These are phyloP conservation scores for Torulaspora globosa DNA, from an alignment of 1,139 yeast genomes.

Conservation along the genomic window DNA sequence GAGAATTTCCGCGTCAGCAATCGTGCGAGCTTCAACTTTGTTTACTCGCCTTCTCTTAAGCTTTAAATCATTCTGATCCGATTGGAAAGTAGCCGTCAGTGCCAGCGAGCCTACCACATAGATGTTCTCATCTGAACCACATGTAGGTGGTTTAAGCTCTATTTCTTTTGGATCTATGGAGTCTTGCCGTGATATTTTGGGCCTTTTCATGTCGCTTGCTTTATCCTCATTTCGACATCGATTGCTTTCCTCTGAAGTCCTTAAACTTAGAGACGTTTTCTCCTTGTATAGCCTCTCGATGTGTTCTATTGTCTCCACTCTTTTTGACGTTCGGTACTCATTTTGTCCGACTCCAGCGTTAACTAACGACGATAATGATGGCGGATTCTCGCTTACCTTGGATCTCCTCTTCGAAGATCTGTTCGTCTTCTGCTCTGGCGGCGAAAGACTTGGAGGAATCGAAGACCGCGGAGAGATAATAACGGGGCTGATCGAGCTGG, in stretches of 20 bases:
- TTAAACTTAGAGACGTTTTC: constrained; percentile 5
- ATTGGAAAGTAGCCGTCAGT: constrained; percentile 10
- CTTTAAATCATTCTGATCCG: constrained; percentile 8
- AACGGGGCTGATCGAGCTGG: constrained; percentile 4
- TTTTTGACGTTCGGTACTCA: constrained; percentile 5
- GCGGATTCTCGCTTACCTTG: constrained; percentile 11
- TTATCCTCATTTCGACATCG: constrained; percentile 5
- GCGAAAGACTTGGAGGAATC: constrained; percentile 3
- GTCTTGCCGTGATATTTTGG: constrained; percentile 10
- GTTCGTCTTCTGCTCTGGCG: constrained; percentile 13
- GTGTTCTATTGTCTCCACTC: constrained; percentile 24
- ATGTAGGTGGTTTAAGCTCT: constrained; percentile 18
- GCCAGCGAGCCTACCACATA: constrained; percentile 16
- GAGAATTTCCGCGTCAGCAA: background rate
- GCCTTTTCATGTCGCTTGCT: constrained; percentile 3
- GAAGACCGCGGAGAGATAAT: constrained; percentile 5
- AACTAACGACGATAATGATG: background rate
- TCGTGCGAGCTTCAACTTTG: background rate
- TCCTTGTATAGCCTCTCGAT: constrained; percentile 18
- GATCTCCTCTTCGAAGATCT: constrained; percentile 22
- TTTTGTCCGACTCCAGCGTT: constrained; percentile 2
- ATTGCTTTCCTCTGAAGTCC: constrained; percentile 4
- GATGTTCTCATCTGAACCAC: constrained; percentile 11
- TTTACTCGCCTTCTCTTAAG: constrained; percentile 4
- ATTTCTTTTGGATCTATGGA: constrained; percentile 28